These are phyloP conservation scores for Phytophthora crassamura DNA, from an alignment of 352 stramenopile genomes.

Conservation along the genomic window DNA sequence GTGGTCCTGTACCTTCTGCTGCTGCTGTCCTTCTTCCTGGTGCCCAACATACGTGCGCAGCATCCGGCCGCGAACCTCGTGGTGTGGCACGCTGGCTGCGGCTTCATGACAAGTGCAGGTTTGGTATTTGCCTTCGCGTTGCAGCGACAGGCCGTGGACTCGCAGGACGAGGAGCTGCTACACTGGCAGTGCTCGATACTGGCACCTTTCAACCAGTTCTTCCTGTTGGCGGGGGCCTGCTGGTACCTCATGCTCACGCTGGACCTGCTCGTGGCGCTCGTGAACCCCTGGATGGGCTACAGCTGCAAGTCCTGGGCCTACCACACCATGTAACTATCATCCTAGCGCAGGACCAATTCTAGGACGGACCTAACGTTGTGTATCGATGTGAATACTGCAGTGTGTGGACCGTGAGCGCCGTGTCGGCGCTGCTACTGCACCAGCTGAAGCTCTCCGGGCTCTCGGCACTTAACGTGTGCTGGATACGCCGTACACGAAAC, in stretches of 20 bases:
- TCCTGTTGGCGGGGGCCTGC: conserved; percentile 61
- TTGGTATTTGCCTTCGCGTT: conserved; percentile 62
- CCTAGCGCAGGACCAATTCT: too few relatives aligned
- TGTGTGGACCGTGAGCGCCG: conserved; percentile 75
- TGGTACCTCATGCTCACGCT: conserved; percentile 90
- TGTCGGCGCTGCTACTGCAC: conserved; percentile 67
- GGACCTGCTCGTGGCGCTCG: conserved; percentile 84
- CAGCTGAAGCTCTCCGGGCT: conserved; percentile 68
- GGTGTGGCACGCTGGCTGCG: conserved; percentile 79
- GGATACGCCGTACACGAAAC: conserved; percentile 61
- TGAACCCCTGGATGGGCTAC: conserved; percentile 91
- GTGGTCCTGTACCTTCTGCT: conserved; percentile 67
- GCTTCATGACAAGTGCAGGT: conserved; percentile 62
- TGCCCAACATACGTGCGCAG: conserved; percentile 82
- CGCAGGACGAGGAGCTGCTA: conserved; percentile 11
- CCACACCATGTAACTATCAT: conserved; percentile 65
- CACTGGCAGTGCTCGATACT: conserved; percentile 59
- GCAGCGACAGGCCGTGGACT: conserved; percentile 18
- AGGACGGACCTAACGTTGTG: neutral
- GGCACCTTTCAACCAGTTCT: conserved; percentile 83
- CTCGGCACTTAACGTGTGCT: conserved; percentile 81
- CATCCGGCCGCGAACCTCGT: conserved; percentile 80
- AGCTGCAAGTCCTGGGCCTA: conserved; percentile 87
- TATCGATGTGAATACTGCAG: conserved; percentile 33
- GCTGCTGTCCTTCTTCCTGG: conserved; percentile 71